Base-by-base conservation (phyloP, 73 alveolate genomes). In the Paramecium octaurelia region DNA sequence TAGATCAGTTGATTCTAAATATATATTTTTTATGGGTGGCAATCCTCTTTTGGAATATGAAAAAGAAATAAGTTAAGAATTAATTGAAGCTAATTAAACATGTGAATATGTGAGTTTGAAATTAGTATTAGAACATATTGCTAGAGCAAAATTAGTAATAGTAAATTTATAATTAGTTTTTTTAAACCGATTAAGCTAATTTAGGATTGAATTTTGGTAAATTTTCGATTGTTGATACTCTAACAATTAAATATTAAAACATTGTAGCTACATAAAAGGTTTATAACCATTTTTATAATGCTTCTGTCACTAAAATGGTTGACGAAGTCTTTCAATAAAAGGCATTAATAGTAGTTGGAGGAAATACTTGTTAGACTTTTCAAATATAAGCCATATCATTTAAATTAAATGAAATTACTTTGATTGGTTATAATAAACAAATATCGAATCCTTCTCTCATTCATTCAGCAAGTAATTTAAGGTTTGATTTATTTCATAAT, bases 1-100 rank as follows among this genome's bases (percentile, higher is more conserved):
- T 80, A 43, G 64, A 73, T 34, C 60, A 73, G 87, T 42, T 12
- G 91, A 43, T 80, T 44, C 27, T 8, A 80, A 43, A 46, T 80
- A 80, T 48, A 21, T 80, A 16, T 80, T 80, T 48, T 20, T 80
- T 18, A 80, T 80, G 73, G 91, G 91, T 16, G 91, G 91, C 7
- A 80, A 80, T 43, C 91, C 91, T 23, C 29, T 80, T n/a, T 48
- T 46, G 38, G 91, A 80, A 10, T 80, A 44, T 80, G 70, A 43
- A 48, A 80, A 80, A 48, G 91, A 80, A 23, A 24, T 80, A 18
- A 64, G 57, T 80, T 48, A 42, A 24, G 70, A 80, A 46, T 21
- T 80, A 20, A 80, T 38, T 8, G 91, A 42, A 44, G 91, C 91
- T 10, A 80, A 80, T 80, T 18, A 80, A 46, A 80, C 91, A 6